These are phyloP conservation scores for Vanrija sp. DNA, from an alignment of 1,284 basidiomycete species.

Conservation along the genomic window DNA sequence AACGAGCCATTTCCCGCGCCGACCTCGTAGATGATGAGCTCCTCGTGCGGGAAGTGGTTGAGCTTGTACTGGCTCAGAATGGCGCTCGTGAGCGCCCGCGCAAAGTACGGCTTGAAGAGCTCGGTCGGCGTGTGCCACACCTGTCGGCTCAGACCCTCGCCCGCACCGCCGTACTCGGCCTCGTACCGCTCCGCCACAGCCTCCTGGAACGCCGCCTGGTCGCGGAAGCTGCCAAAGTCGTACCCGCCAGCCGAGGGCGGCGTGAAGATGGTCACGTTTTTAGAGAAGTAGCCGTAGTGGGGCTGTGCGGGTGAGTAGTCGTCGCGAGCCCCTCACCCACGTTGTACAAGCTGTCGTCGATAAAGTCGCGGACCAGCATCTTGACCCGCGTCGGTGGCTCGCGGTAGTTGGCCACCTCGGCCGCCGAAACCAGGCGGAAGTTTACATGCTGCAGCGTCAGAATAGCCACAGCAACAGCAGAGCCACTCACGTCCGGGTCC, in stretches of 20 bases:
- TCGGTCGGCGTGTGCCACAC: constrained; percentile 99
- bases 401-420: constrained; percentile 59
- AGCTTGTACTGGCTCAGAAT: constrained; percentile 86
- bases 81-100: constrained; percentile 81
- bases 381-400: constrained; percentile 75
- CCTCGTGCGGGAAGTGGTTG: constrained; percentile 92
- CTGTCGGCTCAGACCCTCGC: constrained; percentile 72
- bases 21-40: constrained; percentile 92
- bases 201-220: constrained; percentile 73
- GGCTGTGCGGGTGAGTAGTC: constrained; percentile 51
- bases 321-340: constrained; percentile 20
- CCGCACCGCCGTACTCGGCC: constrained; percentile 41
- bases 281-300: constrained; percentile 93
- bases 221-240: constrained; percentile 65
- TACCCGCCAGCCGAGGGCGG: constrained; percentile 58
- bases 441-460: constrained; percentile 8
- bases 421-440: constrained; percentile 69
- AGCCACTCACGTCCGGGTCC: constrained; percentile 40
- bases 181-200: constrained; percentile 72
- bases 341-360: constrained; percentile 95
- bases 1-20: constrained; percentile 96
- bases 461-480: neutral
- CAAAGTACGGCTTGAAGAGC: constrained; percentile 97
- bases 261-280: constrained; percentile 80
- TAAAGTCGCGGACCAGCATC: constrained; percentile 94